Evolutionary conservation across 192 early-diverging fungal genomes (phyloP), one percentile per base, ranked within the genome.

Genomic region (Powellomyces hirtus): DNA sequence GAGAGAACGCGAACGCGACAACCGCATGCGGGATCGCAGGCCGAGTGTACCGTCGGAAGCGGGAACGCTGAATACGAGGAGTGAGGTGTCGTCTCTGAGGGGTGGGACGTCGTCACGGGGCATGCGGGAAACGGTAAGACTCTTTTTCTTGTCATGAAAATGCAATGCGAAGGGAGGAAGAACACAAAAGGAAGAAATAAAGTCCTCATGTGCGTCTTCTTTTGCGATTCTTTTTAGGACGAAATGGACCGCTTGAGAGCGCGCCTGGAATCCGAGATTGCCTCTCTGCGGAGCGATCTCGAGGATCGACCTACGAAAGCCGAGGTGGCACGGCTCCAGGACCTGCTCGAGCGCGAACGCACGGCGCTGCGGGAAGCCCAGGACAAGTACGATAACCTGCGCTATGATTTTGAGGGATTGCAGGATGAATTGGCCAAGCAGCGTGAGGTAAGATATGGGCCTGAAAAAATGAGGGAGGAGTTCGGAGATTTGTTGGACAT

Each of bases 381-480:
- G 33, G 22, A 40, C 14, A 72, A 72, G 27, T 59, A 72, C 40
- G 64, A 72, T 18, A 38, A 58, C 3, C 40, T 74, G 37, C 38
- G 51, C 1, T 4, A 49, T 4, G 76, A 74, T 33, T 68, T 62
- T 51, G 69, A 71, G 1, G 69, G 61, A 27, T 42, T 75, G 27
- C 55, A 67, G 20, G 59, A 27, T 1, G 72, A 78, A 26, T 58
- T 66, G 10, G 40, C 40, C 40, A 42, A 42, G 40, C 40, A 42
- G 40, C 40, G 40, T 42, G 18, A 8, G 40, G 40, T 18, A 42
- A 18, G n/a, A n/a, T n/a, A n/a, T n/a, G n/a, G n/a, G n/a, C n/a
- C n/a, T n/a, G n/a, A n/a, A n/a, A n/a, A n/a, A n/a, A n/a, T n/a
- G n/a, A n/a, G n/a, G n/a, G n/a, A n/a, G n/a, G n/a, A n/a, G n/a